Conservation (phyloP, 176 grass and related monocot species). For the Oryza rufipogon region DNA sequence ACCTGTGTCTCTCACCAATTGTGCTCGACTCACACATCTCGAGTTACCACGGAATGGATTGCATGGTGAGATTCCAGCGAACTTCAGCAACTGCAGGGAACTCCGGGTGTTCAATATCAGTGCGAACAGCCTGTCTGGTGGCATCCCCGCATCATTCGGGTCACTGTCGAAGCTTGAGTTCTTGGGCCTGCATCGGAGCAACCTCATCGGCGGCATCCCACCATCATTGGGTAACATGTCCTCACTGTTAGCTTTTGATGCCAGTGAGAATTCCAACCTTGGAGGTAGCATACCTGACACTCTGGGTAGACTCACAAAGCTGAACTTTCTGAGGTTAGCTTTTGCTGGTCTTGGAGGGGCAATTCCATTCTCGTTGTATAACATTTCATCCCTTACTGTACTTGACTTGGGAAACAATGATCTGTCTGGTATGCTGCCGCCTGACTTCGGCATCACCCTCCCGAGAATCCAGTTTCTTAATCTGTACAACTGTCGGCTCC, state of each 20-base stretch:
- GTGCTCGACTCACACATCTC: constrained; percentile 26
- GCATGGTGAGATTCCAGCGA: constrained; percentile 28
- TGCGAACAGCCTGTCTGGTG: constrained; percentile 11
- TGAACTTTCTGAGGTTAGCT: constrained; percentile 7
- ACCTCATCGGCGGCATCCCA: constrained; percentile 1
- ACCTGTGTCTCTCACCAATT: constrained; percentile 20
- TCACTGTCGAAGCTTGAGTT: constrained; percentile 20
- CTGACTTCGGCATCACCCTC: constrained; percentile 1
- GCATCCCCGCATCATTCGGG: not conserved
- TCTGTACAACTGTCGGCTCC: not conserved
- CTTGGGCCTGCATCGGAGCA: constrained; percentile 19
- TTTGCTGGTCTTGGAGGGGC: constrained; percentile 5
- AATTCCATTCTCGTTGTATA: constrained; percentile 21
- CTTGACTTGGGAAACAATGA: constrained; percentile 11
- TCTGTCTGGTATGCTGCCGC: constrained; percentile 19
- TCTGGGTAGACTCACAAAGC: constrained; percentile 3
- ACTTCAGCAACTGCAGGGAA: constrained; percentile 14
- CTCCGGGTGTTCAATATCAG: constrained; percentile 16
- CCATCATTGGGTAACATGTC: constrained; percentile 31
- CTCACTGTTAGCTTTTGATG: not conserved
- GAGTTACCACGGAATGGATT: constrained; percentile 10
- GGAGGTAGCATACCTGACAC: constrained; percentile 13
- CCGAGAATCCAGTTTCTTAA: constrained; percentile 22
- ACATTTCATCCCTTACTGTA: not conserved
- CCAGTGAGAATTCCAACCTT: not conserved